phyloP scores from a whole-genome alignment of 2,329 filamentous ascomycete genomes.

The Aspergillus costaricaensis region DNA sequence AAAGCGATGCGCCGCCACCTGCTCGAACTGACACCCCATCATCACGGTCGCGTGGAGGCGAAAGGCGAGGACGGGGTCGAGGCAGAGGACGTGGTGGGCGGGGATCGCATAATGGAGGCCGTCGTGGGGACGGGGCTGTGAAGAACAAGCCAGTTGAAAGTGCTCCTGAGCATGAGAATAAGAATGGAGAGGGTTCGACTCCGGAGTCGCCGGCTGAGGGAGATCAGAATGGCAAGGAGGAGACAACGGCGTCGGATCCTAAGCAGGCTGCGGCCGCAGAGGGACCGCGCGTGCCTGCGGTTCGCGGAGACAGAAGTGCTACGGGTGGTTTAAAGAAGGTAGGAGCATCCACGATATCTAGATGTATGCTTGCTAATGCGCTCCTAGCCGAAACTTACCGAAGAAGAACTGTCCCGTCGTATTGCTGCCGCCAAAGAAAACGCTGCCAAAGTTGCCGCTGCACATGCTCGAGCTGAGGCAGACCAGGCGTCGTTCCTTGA shows the following conservation, averaged over 20 bases:
- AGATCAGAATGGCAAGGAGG: constrained; percentile 19
- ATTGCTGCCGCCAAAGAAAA: constrained; percentile 64
- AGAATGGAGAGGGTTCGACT: constrained; percentile 17
- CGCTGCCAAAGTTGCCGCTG: constrained; percentile 60
- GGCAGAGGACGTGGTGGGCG: constrained; percentile 30
- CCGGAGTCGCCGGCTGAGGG: constrained; percentile 9
- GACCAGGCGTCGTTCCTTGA: constrained; percentile 65
- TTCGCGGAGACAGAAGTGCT: constrained; percentile 56
- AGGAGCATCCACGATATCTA: constrained; percentile 8
- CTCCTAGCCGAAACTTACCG: constrained; percentile 61
- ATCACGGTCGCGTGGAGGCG: constrained; percentile 32
- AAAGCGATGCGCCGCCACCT: constrained; percentile 17
- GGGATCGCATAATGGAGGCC: constrained; percentile 22
- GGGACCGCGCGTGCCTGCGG: constrained; percentile 45
- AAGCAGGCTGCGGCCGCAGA: constrained; percentile 19
- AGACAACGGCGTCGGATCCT: constrained; percentile 10
- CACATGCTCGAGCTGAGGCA: constrained; percentile 67
- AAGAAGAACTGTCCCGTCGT: constrained; percentile 63
- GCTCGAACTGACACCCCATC: constrained; percentile 26
- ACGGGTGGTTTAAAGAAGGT: constrained; percentile 56
- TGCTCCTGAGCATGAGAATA: constrained; percentile 14
- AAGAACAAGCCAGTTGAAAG: constrained; percentile 22
- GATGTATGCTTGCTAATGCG: constrained; percentile 28
- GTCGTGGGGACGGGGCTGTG: constrained; percentile 20
- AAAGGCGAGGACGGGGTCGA: constrained; percentile 34